Base-by-base conservation (phyloP, 192 early-diverging fungal genomes). In the Entomortierella beljakovae region DNA sequence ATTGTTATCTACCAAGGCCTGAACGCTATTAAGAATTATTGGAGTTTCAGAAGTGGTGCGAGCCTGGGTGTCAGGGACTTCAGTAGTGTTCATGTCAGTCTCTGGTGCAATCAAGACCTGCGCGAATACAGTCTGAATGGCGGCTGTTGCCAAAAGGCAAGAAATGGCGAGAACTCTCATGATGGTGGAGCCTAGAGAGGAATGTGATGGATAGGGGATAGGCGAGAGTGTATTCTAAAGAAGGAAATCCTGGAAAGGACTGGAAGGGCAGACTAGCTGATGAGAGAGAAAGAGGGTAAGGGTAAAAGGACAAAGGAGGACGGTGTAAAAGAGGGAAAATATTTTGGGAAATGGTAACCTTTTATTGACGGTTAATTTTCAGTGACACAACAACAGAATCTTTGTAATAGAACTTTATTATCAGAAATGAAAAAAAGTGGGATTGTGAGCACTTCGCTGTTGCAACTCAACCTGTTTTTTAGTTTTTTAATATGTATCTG, bases 81-180 rank as follows among this genome's bases (percentile, higher is more conserved):
- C 40, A 10, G 65, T 77, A 4, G 74, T 65, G 62, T 79, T 79
- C 60, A 79, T 43, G 34, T 79, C 66, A 15, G 71, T 35, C 54
- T 77, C 73, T 32, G 73, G 65, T 15, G 73, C 65, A 48, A 77
- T 77, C 53, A 77, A 42, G 48, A 77, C 73, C 63, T 77, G 73
- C 20, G 73, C 73, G 29, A 77, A 64, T 11, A 54, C 66, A 10
- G 73, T 55, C 73, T 77, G 73, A 49, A 77, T 18, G 9, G 73
- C 61, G 33, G 34, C 73, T 0, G 66, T 66, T 35, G 73, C 73
- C 73, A 77, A 23, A 25, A 77, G 60, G 66, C 73, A 77, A 32
- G 73, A 69, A 35, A 77, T 53, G 22, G 66, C 64, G 43, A 68
- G 58, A 3, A 55, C 35, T 63, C 61, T 77, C 73, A 77, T 77